These are phyloP conservation scores for Schizochytrium sp. DNA, from an alignment of 108 stramenopile genomes.

Conservation along the genomic window DNA sequence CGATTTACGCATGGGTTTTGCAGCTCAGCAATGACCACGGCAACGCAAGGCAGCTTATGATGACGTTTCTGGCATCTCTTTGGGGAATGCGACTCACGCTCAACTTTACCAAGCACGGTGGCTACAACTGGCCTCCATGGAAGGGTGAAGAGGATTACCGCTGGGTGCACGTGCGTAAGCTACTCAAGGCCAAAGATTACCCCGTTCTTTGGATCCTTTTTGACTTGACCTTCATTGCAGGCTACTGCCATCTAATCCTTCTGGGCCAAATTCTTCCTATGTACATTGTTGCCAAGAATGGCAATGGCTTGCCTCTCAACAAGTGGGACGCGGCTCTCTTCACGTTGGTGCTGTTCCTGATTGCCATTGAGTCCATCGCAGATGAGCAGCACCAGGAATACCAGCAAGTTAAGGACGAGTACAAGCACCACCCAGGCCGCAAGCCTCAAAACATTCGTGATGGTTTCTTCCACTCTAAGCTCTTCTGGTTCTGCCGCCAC, in stretches of 20 bases:
- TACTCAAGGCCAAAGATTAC: constrained; percentile 70
- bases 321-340: constrained; percentile 72
- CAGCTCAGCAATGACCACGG: neutral
- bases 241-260: constrained; percentile 81
- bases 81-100: constrained; percentile 83
- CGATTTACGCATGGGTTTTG: neutral
- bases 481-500: constrained; percentile 80
- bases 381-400: constrained; percentile 83
- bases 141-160: constrained; percentile 84
- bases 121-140: constrained; percentile 79
- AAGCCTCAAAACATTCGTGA: constrained; percentile 60
- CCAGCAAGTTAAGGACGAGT: constrained; percentile 79
- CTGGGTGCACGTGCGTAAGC: constrained; percentile 77
- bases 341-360: constrained; percentile 69
- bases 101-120: constrained; percentile 83
- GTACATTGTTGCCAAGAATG: constrained; percentile 70
- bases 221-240: constrained; percentile 80
- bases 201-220: constrained; percentile 76
- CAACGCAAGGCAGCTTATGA: constrained; percentile 69
- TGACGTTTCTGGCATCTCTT: constrained; percentile 78
- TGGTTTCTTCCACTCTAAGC: constrained; percentile 79
- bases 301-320: constrained; percentile 66
- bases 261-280: constrained; percentile 78
- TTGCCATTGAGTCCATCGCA: constrained; percentile 79
- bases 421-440: neutral